Percentiles rank a stretch among this genome's conserved stretches.
Conservation (phyloP, 495 filamentous ascomycete genomes). For the Daldinia decipiens region DNA sequence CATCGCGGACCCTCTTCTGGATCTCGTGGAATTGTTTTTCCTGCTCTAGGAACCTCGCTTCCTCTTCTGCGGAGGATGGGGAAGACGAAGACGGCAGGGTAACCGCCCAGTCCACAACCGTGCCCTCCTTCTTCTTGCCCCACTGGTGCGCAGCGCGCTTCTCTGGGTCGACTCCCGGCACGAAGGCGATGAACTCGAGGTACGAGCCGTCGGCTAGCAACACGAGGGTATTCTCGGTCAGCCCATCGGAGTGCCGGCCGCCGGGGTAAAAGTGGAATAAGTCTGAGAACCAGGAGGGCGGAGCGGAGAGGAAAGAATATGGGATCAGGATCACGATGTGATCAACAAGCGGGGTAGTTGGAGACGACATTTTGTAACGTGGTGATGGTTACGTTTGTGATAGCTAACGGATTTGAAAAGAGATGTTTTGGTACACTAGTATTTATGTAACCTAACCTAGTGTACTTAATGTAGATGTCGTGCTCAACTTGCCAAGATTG, state of each 20-base stretch:
- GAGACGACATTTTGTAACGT: constrained; percentile 13
- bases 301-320: constrained; percentile 49
- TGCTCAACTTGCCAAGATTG: constrained; percentile 32
- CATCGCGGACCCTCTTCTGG: constrained; percentile 40
- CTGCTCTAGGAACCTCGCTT: constrained; percentile 35
- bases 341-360: constrained; percentile 54
- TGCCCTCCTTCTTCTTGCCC: constrained; percentile 55
- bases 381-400: background rate
- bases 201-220: constrained; percentile 67
- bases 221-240: constrained; percentile 66
- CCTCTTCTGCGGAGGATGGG: background rate
- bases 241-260: constrained; percentile 61
- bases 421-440: background rate
- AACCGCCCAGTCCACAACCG: constrained; percentile 66
- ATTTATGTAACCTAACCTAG: constrained; percentile 19
- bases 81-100: constrained; percentile 43
- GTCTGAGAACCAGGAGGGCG: constrained; percentile 59
- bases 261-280: constrained; percentile 66
- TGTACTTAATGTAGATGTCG: constrained; percentile 29
- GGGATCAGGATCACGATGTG: constrained; percentile 68
- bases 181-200: constrained; percentile 69
- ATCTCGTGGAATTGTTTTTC: constrained; percentile 44
- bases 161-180: constrained; percentile 54
- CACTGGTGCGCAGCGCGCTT: constrained; percentile 60
- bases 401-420: background rate